These are phyloP conservation scores for Colletotrichum chrysophilum DNA, from an alignment of 2,329 filamentous ascomycete species.

Conservation along the genomic window DNA sequence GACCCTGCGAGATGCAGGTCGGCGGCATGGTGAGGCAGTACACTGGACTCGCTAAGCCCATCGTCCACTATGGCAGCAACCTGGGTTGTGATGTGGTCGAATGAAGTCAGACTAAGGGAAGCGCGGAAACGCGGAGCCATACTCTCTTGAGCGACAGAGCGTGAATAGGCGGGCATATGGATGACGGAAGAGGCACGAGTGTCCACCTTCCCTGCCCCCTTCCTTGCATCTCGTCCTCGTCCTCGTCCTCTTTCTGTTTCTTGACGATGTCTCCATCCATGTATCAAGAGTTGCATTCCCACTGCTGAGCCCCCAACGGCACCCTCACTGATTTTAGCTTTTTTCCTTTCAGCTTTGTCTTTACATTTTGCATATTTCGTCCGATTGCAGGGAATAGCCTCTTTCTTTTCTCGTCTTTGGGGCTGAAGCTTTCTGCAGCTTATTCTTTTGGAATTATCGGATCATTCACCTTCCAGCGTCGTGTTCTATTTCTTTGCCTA, in stretches of 20 bases:
- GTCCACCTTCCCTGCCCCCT: not conserved
- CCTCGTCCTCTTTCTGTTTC: not conserved
- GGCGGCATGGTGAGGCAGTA: slow-evolving; percentile 20
- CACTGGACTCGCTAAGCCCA: slow-evolving; percentile 4
- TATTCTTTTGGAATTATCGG: not conserved
- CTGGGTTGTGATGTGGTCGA: not conserved
- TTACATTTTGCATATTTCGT: not conserved
- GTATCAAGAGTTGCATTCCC: slow-evolving; percentile 16
- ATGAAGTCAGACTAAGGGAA: slow-evolving; percentile 6
- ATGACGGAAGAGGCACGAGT: slow-evolving; percentile 9
- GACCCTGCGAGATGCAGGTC: slow-evolving; percentile 9
- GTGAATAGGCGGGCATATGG: not conserved
- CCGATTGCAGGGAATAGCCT: slow-evolving; percentile 10
- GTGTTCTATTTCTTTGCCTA: not conserved
- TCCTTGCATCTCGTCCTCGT: not conserved
- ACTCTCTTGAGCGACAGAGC: not conserved
- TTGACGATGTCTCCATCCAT: slow-evolving; percentile 2
- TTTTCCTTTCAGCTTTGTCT: slow-evolving; percentile 12
- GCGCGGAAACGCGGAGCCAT: not conserved
- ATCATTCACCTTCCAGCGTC: not conserved
- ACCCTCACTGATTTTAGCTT: not conserved
- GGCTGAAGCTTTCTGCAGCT: slow-evolving; percentile 6
- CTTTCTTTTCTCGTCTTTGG: slow-evolving; percentile 5
- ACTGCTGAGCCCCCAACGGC: slow-evolving; percentile 6
- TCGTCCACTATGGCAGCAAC: slow-evolving; percentile 1